Evolutionary conservation across 2,329 filamentous ascomycete genomes (phyloP).

Genomic region (Trematosphaeria pertusa): DNA sequence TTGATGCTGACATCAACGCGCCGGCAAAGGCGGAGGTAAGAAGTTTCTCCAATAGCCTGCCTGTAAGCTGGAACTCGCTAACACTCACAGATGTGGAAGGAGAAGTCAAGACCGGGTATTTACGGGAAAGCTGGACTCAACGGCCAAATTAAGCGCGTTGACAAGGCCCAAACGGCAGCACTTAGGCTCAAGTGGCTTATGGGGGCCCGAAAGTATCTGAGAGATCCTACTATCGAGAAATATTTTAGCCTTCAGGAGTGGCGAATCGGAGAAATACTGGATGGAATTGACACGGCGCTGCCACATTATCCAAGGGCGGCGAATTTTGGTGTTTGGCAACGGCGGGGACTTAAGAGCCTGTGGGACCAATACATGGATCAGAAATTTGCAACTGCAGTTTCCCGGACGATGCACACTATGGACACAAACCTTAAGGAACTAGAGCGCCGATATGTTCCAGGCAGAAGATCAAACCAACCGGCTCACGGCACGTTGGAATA

Average conservation of each 20-base stretch:
- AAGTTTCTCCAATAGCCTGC: neutral
- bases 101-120: neutral
- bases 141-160: neutral
- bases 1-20: constrained; percentile 1
- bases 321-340: neutral
- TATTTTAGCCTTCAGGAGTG: neutral
- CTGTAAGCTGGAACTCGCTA: neutral
- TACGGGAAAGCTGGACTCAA: neutral
- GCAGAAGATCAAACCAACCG: neutral
- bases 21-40: neutral
- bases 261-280: neutral
- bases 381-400: neutral
- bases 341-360: neutral
- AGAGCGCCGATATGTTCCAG: neutral
- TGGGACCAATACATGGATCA: constrained; percentile 2
- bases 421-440: neutral
- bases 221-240: neutral
- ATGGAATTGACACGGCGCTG: constrained; percentile 1
- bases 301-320: neutral
- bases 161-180: neutral
- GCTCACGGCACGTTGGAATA: too few relatives aligned
- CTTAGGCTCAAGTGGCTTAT: neutral
- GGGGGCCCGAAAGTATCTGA: constrained; percentile 1
- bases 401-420: constrained; percentile 1
- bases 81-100: constrained; percentile 1